Base-by-base conservation (phyloP, 1,284 basidiomycete genomes). In the Cutaneotrichosporon spelunceum region DNA sequence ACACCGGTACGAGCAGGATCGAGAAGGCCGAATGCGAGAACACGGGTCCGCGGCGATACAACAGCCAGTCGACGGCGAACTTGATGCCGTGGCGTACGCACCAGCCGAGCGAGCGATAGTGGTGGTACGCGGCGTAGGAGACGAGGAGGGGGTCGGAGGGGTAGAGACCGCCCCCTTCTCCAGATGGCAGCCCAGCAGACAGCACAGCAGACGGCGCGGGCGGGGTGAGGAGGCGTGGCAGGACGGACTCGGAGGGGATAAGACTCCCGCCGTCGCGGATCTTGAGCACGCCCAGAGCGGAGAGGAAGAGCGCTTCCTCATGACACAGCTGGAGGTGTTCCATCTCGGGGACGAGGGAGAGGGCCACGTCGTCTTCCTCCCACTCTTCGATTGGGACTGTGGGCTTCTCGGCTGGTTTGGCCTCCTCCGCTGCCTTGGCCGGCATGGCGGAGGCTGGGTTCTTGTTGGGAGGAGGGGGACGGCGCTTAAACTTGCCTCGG, bases 101-200 rank as follows among this genome's bases (percentile, higher is more conserved):
- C 96, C 96, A 99, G n/a, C 96, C 96, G 5, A 99, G 83, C 2
- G 93, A 93, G 23, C 95, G 87, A 75, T 91, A 99, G 78, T 99
- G 93, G 75, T 99, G 95, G 73, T 95, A 97, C 8, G 86, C 87
- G 54, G 88, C 87, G 73, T 98, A 99, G 68, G 91, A 85, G 39
- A 99, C 82, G 36, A 99, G 81, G 79, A 97, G 93, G 0, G 94
- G 93, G 74, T 96, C 96, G 80, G 98, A 94, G 53, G 82, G 80
- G 33, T 74, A 69, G 14, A 73, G 62, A 9, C 66, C 58, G 11
- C 13, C 36, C 36, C 36, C 36, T 13, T 1, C 30, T 6, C 30
- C 30, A 11, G 11, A 11, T 6, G 7, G 30, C 7, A 33, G 30
- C 7, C 30, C 30, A 33, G 7, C 30, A 33, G 30, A 33, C 55